Base-by-base conservation (phyloP, 257 asterid species). In the Solanum rostratum region DNA sequence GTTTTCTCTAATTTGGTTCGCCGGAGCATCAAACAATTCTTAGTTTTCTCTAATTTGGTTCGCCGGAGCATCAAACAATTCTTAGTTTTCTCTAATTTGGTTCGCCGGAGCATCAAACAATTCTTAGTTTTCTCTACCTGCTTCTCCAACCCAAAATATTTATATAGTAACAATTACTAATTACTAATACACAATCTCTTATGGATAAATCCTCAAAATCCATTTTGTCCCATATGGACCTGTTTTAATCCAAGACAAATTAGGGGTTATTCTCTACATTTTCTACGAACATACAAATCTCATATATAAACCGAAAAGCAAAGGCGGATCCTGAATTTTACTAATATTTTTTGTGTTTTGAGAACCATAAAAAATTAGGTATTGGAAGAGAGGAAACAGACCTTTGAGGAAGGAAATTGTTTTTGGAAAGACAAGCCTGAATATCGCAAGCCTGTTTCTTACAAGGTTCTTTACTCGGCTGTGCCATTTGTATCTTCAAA, bases 391-490 rank as follows among this genome's bases (percentile, higher is more conserved):
- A 4, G 59, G 74, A 11, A 19, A 33, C 69, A 20, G 45, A 93
- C 99, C 89, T 96, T 39, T 94, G 95, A 4, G 98, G 46, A 68
- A 85, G 92, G 90, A 96, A 96, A 93, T 96, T 96, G 94, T 95
- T 96, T 94, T 95, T 96, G 91, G 99, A 92, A 80, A 95, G 99
- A 79, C 99, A 96, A 39, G 98, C 92, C 88, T 96, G 99, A 88
- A 96, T 96, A 71, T 95, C 94, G 87, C 99, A 96, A 45, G 98
- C 99, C 86, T 96, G 88, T 87, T 93, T 95, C 92, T 96, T 96
- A 73, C 99, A 96, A 0, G 99, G 97, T 88, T 96, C 99, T 87
- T 95, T 95, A 89, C 92, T 93, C 22, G 94, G 90, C 89, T 91
- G 98, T 88, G 89, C 92, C 99, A 96, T 96, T 54, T 33, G 27